Evolutionary conservation across 495 filamentous ascomycete genomes (phyloP), one percentile per base, ranked within the genome.

Genomic region (Immersiella caudata): DNA sequence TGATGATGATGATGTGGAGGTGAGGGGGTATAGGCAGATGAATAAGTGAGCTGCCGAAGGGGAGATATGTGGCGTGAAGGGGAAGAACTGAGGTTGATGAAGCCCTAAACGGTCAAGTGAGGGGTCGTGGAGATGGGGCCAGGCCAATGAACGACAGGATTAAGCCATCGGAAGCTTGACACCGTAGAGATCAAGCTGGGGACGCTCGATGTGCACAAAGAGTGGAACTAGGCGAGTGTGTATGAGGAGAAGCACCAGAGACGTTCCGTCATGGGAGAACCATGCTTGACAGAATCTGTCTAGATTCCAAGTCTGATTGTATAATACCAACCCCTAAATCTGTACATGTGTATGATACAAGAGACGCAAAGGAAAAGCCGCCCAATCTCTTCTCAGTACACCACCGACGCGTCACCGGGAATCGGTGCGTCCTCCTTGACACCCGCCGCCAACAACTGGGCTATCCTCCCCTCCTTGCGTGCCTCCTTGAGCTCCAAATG

Each of bases 11-110:
- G 76, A 76, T 25, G 72, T 68, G 56, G 67, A 61, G 9, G 73
- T 71, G 55, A 77, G 79, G 70, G 82, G 81, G 26, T 83, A 79
- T 58, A 78, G 82, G 65, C 77, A 83, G 73, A 76, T 77, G 75
- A 57, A 71, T 6, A 78, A 78, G 60, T 79, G 70, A 73, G 33
- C 26, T 2, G 20, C 14, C 0, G 56, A 20, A 11, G n/a, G n/a
- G n/a, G n/a, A n/a, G n/a, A n/a, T n/a, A n/a, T n/a, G n/a, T n/a
- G n/a, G n/a, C n/a, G n/a, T n/a, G n/a, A n/a, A n/a, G n/a, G n/a
- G n/a, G n/a, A n/a, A n/a, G n/a, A n/a, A n/a, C n/a, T n/a, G n/a
- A n/a, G n/a, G n/a, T n/a, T n/a, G n/a, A n/a, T n/a, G n/a, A n/a
- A n/a, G n/a, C n/a, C n/a, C n/a, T n/a, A n/a, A n/a, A n/a, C n/a